phyloP scores from a whole-genome alignment of 2,329 filamentous ascomycete species.

The Hypoxylon sp. region DNA sequence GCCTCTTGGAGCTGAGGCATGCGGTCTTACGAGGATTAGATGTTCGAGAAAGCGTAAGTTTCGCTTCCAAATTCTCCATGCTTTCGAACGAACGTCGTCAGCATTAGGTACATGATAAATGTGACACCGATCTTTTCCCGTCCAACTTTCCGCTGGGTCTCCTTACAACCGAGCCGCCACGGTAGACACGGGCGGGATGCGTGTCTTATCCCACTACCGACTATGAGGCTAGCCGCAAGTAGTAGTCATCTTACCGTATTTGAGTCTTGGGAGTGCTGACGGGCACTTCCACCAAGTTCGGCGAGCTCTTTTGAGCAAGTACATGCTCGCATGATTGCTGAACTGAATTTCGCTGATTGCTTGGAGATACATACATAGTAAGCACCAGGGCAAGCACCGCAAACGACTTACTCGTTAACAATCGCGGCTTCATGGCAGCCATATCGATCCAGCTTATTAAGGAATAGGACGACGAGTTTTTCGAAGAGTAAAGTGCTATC shows the following conservation, averaged over 20 bases:
- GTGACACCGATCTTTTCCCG: slow-evolving; percentile 22
- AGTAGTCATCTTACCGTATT: slow-evolving; percentile 19
- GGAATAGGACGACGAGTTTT: slow-evolving; percentile 8
- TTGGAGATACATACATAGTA: slow-evolving; percentile 21
- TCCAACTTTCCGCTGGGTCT: slow-evolving; percentile 22
- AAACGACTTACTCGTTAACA: not conserved
- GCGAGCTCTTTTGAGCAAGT: not conserved
- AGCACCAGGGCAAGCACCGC: slow-evolving; percentile 13
- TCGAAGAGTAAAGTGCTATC: slow-evolving; percentile 1
- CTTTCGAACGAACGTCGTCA: slow-evolving; percentile 26
- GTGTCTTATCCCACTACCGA: slow-evolving; percentile 37
- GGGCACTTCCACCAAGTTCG: slow-evolving; percentile 1
- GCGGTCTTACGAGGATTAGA: not conserved
- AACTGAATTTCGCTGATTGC: slow-evolving; percentile 9
- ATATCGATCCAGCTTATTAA: slow-evolving; percentile 15
- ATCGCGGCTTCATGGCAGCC: not conserved
- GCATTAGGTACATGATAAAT: slow-evolving; percentile 21
- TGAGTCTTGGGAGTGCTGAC: slow-evolving; percentile 4
- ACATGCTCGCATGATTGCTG: slow-evolving; percentile 3
- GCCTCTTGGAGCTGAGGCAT: slow-evolving; percentile 1
- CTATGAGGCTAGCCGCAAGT: slow-evolving; percentile 25
- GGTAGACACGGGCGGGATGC: slow-evolving; percentile 31
- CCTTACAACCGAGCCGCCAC: slow-evolving; percentile 37
- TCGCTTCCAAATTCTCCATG: slow-evolving; percentile 2
- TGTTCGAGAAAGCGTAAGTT: slow-evolving; percentile 15